Evolutionary conservation across 2,329 filamentous ascomycete species (phyloP), one percentile per base, ranked within the genome.

Genomic region (Apiospora kogelbergensis): DNA sequence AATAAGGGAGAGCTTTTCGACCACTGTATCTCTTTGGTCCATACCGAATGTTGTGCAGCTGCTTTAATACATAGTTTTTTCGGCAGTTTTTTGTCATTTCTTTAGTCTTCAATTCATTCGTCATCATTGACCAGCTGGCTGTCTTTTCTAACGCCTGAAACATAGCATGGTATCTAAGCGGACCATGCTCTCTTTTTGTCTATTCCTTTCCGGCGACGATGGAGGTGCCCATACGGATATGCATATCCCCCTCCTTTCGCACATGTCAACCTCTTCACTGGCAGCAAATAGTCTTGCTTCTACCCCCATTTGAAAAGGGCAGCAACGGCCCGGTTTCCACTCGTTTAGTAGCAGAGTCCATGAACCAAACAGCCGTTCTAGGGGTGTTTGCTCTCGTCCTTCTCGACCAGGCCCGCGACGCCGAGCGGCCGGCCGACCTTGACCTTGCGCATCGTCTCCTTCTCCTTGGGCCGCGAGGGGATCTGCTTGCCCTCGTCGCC

Each of bases 361-460:
- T 26, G 17, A 20, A 9, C 11, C 48, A 60, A 13, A 41, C 42
- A 67, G 9, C 3, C 33, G 6, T 10, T 65, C 73, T 76, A 78
- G 69, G 79, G 76, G 68, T 84, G 81, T 72, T 86, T 85, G 72
- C 81, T 85, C 81, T 92, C 90, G 71, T 88, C 88, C 82, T 88
- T 89, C 84, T 94, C 91, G 26, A 94, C 90, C 76, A 94, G 80
- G 73, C 91, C 91, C 2, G 90, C 92, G 0, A 97, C 94, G 1
- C 95, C 95, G 65, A 97, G 78, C 0, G 85, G 87, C 75, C 94
- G 85, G 20, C 95, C 95, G 66, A 98, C 92, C 82, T 94, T 95
- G 70, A 97, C 93, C 83, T 93, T 95, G 72, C 92, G 86, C 89
- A 92, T 93, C 79, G 88, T 90, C 75, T 88, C 86, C 72, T 82